Evolutionary conservation across 1,284 basidiomycete species (phyloP).

Genomic region (Ustilago curta): DNA sequence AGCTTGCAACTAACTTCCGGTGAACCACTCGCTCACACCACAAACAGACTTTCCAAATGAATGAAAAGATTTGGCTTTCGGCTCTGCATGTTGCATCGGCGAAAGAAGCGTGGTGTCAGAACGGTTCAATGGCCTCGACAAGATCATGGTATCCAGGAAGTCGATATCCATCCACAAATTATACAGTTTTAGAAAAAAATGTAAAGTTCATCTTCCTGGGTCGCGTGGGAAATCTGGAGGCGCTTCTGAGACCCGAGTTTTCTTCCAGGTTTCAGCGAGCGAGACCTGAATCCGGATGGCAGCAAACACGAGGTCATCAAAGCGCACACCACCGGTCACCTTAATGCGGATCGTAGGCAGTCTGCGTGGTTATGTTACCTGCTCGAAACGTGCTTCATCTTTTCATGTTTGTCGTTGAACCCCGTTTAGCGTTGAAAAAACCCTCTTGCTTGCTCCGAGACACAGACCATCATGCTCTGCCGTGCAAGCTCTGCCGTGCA

Average conservation of each 20-base stretch:
- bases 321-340: not conserved
- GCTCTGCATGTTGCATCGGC: constrained; percentile 12
- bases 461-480: too few species aligned
- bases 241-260: not conserved
- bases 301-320: not conserved
- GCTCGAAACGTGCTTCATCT: too few species aligned
- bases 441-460: constrained; percentile 5
- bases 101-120: constrained; percentile 19
- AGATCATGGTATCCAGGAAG: constrained; percentile 1
- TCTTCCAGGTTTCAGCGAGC: not conserved
- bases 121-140: constrained; percentile 16
- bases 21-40: not conserved
- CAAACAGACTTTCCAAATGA: constrained; percentile 1
- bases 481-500: not conserved
- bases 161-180: not conserved
- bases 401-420: not conserved
- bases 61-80: not conserved
- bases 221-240: not conserved
- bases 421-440: not conserved
- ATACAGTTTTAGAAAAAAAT: not conserved
- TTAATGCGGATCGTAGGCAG: not conserved
- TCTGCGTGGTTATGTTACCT: too few species aligned
- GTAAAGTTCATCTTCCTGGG: too few species aligned
- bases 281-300: not conserved
- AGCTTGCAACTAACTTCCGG: not conserved